Conservation (phyloP, 306 rosid genomes). For the Quercus alba region DNA sequence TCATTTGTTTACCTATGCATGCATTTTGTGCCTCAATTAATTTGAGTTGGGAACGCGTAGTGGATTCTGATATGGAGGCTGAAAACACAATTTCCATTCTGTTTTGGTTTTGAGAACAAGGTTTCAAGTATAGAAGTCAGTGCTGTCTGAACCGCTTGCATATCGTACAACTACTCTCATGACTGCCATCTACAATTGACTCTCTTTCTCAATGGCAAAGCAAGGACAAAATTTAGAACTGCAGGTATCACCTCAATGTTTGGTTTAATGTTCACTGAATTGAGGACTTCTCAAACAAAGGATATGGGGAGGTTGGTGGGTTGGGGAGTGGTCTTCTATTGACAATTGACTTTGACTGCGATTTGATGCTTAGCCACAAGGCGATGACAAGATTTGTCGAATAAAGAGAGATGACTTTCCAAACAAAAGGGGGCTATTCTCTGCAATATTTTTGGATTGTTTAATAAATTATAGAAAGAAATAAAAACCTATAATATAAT, state of each 20-base stretch:
- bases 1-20: neutral
- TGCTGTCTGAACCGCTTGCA: too few relatives aligned
- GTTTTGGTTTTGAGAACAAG: too few relatives aligned
- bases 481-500: neutral
- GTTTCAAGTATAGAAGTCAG: too few relatives aligned
- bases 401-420: neutral
- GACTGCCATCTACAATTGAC: neutral
- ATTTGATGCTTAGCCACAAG: neutral
- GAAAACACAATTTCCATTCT: too few relatives aligned
- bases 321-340: neutral
- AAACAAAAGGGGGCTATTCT: neutral
- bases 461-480: neutral
- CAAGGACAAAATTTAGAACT: neutral
- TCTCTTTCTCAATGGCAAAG: neutral
- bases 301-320: neutral
- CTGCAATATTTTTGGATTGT: neutral
- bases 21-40: neutral
- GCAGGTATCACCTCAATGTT: neutral
- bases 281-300: neutral
- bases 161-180: too few relatives aligned
- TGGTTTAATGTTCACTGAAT: neutral
- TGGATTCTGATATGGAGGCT: too few relatives aligned
- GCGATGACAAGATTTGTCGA: neutral
- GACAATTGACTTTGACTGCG: too few relatives aligned
- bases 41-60: too few relatives aligned